Evolutionary conservation across 2,329 filamentous ascomycete genomes (phyloP), one percentile per base, ranked within the genome.

Genomic region (Aureobasidium sp.): DNA sequence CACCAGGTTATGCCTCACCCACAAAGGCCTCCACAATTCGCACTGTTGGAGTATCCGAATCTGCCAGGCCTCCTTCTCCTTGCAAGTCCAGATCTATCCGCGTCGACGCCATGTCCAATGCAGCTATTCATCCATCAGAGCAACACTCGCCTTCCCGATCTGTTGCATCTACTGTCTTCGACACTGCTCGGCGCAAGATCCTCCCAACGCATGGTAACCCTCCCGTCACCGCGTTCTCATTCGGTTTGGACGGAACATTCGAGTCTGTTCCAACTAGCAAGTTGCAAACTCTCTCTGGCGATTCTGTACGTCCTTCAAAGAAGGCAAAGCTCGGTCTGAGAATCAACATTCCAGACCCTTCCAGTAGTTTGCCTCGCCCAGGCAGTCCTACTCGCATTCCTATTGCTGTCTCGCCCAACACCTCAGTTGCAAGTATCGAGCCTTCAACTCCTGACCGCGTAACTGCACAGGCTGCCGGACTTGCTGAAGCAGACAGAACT

Each of bases 21-120:
- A 61, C 59, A 37, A 53, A 50, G 41, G 59, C 59, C 21, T 61
- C 59, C 27, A 39, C 25, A 25, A 41, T 48, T 37, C 59, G 59
- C 34, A 44, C 37, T 30, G 16, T 44, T 49, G 50, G 9, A 21
- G 10, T 21, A 21, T 13, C n/a, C 15, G 49, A 61, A 6, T 34
- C 39, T 30, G 39, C 9, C 16, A 49, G 45, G 10, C 10, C 57
- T 15, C 45, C 57, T 21, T 59, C 57, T 37, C 57, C 57, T 25
- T 45, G 36, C 27, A 59, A 59, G 44, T 5, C 36, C 25, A 59
- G 16, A 7, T 41, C 44, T 27, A 36, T 50, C 10, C 45, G 57
- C 7, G 36, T 10, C 27, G 57, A 50, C n/a, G 15, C 34, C 3
- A 27, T 25, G 21, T 15, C 36, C 6, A 25, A 5, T 13, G 25